A percentile compares a stretch with the other conserved stretches of the same genome.
Conservation (phyloP, 1,284 basidiomycete species). For the Apiotrichum siamense region DNA sequence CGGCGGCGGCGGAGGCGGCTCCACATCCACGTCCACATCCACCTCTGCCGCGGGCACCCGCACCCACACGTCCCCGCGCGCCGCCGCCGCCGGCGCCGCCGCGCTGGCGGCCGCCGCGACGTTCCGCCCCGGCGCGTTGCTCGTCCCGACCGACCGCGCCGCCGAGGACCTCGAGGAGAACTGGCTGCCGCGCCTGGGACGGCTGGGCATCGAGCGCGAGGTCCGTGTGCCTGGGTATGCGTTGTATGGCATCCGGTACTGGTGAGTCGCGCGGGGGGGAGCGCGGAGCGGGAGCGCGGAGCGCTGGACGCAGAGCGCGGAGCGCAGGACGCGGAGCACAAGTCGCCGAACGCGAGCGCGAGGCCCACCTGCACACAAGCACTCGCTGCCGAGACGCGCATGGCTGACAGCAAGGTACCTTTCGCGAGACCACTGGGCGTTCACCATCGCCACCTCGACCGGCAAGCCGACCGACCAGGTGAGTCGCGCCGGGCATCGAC, state of each 20-base stretch:
- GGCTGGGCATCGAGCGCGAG: constrained; percentile 33
- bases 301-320: too few relatives aligned
- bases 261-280: constrained; percentile 23
- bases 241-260: constrained; percentile 36
- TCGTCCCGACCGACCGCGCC: constrained; percentile 38
- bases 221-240: constrained; percentile 35
- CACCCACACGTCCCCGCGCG: not conserved
- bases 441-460: constrained; percentile 40
- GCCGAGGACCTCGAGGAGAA: constrained; percentile 35
- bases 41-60: too few relatives aligned
- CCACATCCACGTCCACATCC: not conserved
- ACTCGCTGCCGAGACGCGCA: too few relatives aligned
- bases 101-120: not conserved
- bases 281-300: not conserved
- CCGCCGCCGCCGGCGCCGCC: not conserved
- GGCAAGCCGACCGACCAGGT: constrained; percentile 42
- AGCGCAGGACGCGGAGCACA: too few relatives aligned
- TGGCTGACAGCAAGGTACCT: constrained; percentile 33
- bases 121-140: constrained; percentile 6
- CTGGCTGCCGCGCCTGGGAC: constrained; percentile 34
- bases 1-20: not conserved
- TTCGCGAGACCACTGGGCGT: constrained; percentile 37
- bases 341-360: too few relatives aligned
- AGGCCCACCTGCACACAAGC: too few relatives aligned
- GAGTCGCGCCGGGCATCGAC: constrained; percentile 1